Conservation (phyloP, 768 basidiomycete genomes). For the Neoboletus brunneissimus region DNA sequence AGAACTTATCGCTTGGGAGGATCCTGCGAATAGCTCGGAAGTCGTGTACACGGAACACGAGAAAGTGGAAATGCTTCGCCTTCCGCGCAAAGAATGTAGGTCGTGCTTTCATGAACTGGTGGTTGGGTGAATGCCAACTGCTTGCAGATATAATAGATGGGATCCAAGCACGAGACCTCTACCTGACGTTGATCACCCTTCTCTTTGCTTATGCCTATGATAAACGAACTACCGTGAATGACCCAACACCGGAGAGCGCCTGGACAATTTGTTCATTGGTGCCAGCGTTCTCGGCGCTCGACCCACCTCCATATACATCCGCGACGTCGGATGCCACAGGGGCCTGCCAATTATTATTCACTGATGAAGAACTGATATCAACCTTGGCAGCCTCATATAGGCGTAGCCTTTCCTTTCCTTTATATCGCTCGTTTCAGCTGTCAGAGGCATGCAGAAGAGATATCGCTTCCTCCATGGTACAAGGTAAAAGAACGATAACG, state of each 20-base stretch:
- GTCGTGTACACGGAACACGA: slow-evolving; percentile 70
- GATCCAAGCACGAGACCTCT: slow-evolving; percentile 56
- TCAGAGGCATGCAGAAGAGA: slow-evolving; percentile 68
- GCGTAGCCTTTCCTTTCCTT: slow-evolving; percentile 70
- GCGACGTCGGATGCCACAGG: slow-evolving; percentile 12
- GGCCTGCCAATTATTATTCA: slow-evolving; percentile 28
- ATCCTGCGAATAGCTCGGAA: slow-evolving; percentile 45
- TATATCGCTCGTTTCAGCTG: slow-evolving; percentile 75
- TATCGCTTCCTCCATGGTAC: slow-evolving; percentile 52
- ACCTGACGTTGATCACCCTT: slow-evolving; percentile 65
- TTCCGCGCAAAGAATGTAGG: slow-evolving; percentile 55
- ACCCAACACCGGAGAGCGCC: slow-evolving; percentile 84
- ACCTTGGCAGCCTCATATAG: slow-evolving; percentile 65
- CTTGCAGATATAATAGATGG: slow-evolving; percentile 57
- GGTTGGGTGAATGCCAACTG: background rate
- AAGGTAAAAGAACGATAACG: slow-evolving; percentile 59
- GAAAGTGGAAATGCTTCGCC: slow-evolving; percentile 58
- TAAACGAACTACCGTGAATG: slow-evolving; percentile 68
- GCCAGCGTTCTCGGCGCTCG: slow-evolving; percentile 80
- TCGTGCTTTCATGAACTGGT: background rate
- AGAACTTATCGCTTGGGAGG: slow-evolving; percentile 64
- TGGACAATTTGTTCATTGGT: slow-evolving; percentile 78
- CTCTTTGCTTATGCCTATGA: slow-evolving; percentile 85
- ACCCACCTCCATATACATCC: slow-evolving; percentile 54
- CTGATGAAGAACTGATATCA: slow-evolving; percentile 45